phyloP scores from a whole-genome alignment of 1,284 basidiomycete species.

The Meira nashicola region DNA sequence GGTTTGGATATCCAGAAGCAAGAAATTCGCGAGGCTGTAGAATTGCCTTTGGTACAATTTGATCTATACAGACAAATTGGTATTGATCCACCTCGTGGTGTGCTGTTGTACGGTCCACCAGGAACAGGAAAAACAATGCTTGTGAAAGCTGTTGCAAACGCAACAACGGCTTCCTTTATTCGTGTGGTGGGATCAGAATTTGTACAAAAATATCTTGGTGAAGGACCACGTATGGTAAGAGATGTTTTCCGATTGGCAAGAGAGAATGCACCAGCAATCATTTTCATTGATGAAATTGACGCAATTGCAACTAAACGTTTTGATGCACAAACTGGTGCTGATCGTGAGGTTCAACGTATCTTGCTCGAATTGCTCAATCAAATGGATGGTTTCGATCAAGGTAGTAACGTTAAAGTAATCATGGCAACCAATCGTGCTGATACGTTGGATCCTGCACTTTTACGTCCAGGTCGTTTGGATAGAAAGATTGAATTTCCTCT shows the following conservation, averaged over 20 bases:
- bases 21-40: constrained; percentile 97
- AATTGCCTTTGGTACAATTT: constrained; percentile 87
- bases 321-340: constrained; percentile 97
- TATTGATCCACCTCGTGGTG: constrained; percentile 94
- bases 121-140: constrained; percentile 99
- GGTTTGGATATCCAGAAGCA: constrained; percentile 98
- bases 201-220: constrained; percentile 98
- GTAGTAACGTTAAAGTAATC: constrained; percentile 83
- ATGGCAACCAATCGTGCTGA: constrained; percentile 53
- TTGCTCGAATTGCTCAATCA: constrained; percentile 96
- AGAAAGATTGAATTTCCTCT: constrained; percentile 89
- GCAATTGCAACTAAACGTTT: constrained; percentile 99
- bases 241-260: constrained; percentile 96
- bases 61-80: constrained; percentile 99
- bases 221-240: constrained; percentile 98
- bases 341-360: constrained; percentile 98
- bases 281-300: constrained; percentile 99
- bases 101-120: constrained; percentile 82
- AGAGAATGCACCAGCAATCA: constrained; percentile 95
- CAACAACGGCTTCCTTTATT: constrained; percentile 95
- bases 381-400: constrained; percentile 99
- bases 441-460: constrained; percentile 72
- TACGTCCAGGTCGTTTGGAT: constrained; percentile 95
- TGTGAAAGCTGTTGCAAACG: constrained; percentile 95
- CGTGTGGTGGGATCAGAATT: constrained; percentile 98